A percentile compares a stretch with the other conserved stretches of the same genome.
Evolutionary conservation across 306 rosid species (phyloP).

Genomic region (Vicia villosa): DNA sequence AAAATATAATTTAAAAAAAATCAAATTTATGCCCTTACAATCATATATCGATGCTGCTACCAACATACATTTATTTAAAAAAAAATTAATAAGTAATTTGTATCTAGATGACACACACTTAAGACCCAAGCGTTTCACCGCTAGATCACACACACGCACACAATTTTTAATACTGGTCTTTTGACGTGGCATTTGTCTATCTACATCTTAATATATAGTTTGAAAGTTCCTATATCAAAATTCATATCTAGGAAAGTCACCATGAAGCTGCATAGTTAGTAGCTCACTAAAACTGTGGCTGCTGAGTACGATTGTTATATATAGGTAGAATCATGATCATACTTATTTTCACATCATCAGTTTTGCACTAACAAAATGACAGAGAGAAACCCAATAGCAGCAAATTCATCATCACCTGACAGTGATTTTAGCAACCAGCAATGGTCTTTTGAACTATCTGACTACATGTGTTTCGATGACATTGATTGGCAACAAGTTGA

Average conservation of each 20-base stretch:
- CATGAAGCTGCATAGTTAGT: slow-evolving; percentile 52
- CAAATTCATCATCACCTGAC: slow-evolving; percentile 43
- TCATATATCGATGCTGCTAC: too few species aligned
- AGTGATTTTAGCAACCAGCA: slow-evolving; percentile 32
- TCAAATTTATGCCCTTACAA: too few species aligned
- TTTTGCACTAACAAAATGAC: slow-evolving; percentile 49
- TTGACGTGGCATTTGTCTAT: neutral
- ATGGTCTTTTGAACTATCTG: slow-evolving; percentile 54
- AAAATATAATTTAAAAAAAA: too few species aligned
- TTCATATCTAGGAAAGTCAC: slow-evolving; percentile 56
- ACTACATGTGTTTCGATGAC: slow-evolving; percentile 50
- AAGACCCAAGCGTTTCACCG: too few species aligned
- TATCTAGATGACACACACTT: too few species aligned
- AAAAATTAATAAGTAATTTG: too few species aligned
- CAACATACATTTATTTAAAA: too few species aligned
- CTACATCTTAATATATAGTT: neutral
- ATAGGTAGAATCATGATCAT: slow-evolving; percentile 17
- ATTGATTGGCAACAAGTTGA: slow-evolving; percentile 40
- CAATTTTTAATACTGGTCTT: too few species aligned
- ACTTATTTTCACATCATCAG: slow-evolving; percentile 15
- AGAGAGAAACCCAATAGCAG: slow-evolving; percentile 36
- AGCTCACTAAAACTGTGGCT: slow-evolving; percentile 25
- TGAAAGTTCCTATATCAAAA: slow-evolving; percentile 62
- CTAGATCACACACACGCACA: too few species aligned
- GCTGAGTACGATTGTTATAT: slow-evolving; percentile 31